A percentile compares a stretch with the other conserved stretches of the same genome.
These are phyloP conservation scores for Ogataea parapolymorpha DNA, from an alignment of 805 yeast genomes.

Conservation along the genomic window DNA sequence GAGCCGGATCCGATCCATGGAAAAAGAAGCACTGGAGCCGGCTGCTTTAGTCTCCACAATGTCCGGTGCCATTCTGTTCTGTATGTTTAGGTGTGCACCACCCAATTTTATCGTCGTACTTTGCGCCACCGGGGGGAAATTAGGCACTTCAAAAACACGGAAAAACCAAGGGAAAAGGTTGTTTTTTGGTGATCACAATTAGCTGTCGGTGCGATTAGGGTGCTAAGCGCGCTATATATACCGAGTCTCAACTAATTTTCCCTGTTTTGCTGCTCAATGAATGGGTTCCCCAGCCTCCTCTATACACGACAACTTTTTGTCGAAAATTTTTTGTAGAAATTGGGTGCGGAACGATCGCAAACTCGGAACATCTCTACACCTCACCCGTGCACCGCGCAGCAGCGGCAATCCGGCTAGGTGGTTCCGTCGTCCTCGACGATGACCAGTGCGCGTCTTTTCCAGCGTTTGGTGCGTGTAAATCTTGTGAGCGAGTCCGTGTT, in stretches of 20 bases:
- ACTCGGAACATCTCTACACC: slow-evolving; percentile 1
- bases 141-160: slow-evolving; percentile 1
- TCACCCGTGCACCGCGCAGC: slow-evolving; percentile 5
- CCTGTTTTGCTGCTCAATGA: slow-evolving; percentile 2
- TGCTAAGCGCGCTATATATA: not conserved
- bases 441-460: slow-evolving; percentile 46
- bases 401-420: not conserved
- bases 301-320: slow-evolving; percentile 13
- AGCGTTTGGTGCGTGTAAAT: slow-evolving; percentile 50
- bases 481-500: slow-evolving; percentile 43
- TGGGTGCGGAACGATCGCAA: slow-evolving; percentile 6
- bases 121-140: slow-evolving; percentile 11
- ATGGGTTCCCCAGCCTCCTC: slow-evolving; percentile 11
- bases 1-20: slow-evolving; percentile 41
- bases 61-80: slow-evolving; percentile 8
- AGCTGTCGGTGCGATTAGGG: not conserved
- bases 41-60: slow-evolving; percentile 5
- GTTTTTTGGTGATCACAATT: not conserved
- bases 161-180: not conserved
- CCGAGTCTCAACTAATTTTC: slow-evolving; percentile 1
- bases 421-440: slow-evolving; percentile 3
- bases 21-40: slow-evolving; percentile 7
- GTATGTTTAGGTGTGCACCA: slow-evolving; percentile 10
- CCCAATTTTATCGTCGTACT: slow-evolving; percentile 8
- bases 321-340: slow-evolving; percentile 8